These are phyloP conservation scores for Candida sakaeoensis DNA, from an alignment of 805 yeast genomes.

Conservation along the genomic window DNA sequence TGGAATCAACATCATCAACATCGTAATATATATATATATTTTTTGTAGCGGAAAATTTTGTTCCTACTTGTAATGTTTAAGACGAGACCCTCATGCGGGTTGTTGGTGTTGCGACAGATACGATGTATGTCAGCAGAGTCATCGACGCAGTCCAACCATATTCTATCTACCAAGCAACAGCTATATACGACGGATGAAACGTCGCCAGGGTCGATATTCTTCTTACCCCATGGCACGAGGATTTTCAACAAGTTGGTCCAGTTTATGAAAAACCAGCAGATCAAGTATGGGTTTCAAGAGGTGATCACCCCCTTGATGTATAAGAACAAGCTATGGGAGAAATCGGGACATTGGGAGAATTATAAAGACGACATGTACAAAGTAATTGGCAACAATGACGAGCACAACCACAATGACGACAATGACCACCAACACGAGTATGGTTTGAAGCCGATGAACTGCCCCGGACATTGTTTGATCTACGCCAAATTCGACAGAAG, in stretches of 20 bases:
- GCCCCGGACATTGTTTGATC: slow-evolving; percentile 91
- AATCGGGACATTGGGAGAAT: slow-evolving; percentile 94
- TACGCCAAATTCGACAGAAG: slow-evolving; percentile 74
- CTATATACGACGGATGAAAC: slow-evolving; percentile 73
- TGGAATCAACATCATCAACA: not conserved
- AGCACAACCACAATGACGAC: too few species aligned
- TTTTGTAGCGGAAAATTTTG: not conserved
- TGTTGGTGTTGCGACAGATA: not conserved
- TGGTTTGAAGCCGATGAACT: slow-evolving; percentile 92
- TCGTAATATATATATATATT: not conserved
- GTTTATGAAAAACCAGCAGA: slow-evolving; percentile 84
- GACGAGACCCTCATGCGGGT: not conserved
- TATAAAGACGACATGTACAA: slow-evolving; percentile 92
- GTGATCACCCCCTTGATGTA: slow-evolving; percentile 90
- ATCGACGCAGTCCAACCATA: slow-evolving; percentile 35
- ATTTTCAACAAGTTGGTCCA: slow-evolving; percentile 73
- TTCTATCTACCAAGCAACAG: slow-evolving; percentile 63
- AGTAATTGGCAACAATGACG: slow-evolving; percentile 64
- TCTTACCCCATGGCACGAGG: slow-evolving; percentile 88
- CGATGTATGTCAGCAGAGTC: slow-evolving; percentile 14
- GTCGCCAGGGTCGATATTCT: slow-evolving; percentile 91
- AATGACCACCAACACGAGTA: slow-evolving; percentile 36
- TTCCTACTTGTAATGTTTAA: not conserved
- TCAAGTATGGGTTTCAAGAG: slow-evolving; percentile 80
- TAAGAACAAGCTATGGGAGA: slow-evolving; percentile 80